Percentiles rank a stretch among this genome's conserved stretches.
Conservation (phyloP, 495 filamentous ascomycete species). For the Lasiosphaeria hispida region DNA sequence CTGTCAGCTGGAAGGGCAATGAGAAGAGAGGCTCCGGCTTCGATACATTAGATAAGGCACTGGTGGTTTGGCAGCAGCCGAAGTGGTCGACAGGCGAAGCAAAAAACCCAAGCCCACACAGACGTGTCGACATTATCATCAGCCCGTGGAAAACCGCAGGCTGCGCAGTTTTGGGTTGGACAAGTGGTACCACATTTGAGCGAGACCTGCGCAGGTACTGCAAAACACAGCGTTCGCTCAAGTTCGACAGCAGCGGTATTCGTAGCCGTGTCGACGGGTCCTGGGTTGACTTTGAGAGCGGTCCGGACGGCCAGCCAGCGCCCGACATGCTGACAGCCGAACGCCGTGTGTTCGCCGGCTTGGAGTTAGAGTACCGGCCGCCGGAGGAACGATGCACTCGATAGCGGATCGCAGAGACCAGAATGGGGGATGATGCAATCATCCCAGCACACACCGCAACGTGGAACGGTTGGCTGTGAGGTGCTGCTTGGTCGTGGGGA, state of each 20-base stretch:
- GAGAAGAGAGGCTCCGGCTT: slow-evolving; percentile 55
- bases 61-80: slow-evolving; percentile 90
- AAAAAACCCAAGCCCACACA: slow-evolving; percentile 72
- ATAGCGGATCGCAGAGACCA: slow-evolving; percentile 30
- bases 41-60: slow-evolving; percentile 84
- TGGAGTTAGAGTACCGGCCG: slow-evolving; percentile 71
- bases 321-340: slow-evolving; percentile 68
- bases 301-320: slow-evolving; percentile 38
- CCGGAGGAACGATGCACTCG: slow-evolving; percentile 77
- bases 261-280: slow-evolving; percentile 61
- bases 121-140: slow-evolving; percentile 91
- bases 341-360: slow-evolving; percentile 71
- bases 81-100: slow-evolving; percentile 43
- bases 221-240: slow-evolving; percentile 69
- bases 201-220: slow-evolving; percentile 79
- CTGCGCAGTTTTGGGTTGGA: slow-evolving; percentile 86
- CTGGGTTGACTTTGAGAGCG: slow-evolving; percentile 61
- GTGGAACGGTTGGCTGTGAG: too few relatives aligned
- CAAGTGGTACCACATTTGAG: slow-evolving; percentile 84
- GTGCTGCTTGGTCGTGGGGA: too few relatives aligned
- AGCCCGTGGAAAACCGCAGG: slow-evolving; percentile 84
- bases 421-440: not conserved
- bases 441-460: too few relatives aligned
- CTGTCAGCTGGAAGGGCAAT: slow-evolving; percentile 51
- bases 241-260: slow-evolving; percentile 90